Percentiles rank a stretch among this genome's conserved stretches.
Conservation (phyloP, 176 grass and related monocot species). For the Carex kokanica region DNA sequence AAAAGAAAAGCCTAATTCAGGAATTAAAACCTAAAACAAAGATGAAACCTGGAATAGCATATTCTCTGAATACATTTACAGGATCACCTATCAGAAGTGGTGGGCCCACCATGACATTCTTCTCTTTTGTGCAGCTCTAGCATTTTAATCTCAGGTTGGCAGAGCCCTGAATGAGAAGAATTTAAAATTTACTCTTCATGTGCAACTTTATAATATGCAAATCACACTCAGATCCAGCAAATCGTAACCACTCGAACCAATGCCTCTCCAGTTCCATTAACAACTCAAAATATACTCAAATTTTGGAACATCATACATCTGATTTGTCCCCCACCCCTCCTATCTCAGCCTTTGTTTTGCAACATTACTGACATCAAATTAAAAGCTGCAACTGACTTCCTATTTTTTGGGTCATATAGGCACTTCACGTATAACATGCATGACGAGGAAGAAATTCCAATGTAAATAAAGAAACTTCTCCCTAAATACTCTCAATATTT, state of each 20-base stretch:
- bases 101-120: slow-evolving; percentile 62
- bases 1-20: not conserved
- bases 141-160: slow-evolving; percentile 89
- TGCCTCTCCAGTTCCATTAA: not conserved
- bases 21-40: not conserved
- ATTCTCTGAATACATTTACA: not conserved
- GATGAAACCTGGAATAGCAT: not conserved
- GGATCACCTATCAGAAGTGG: slow-evolving; percentile 22
- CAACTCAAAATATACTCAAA: not conserved
- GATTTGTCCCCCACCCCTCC: not conserved
- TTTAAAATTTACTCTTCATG: slow-evolving; percentile 23
- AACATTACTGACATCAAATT: not conserved
- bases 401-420: not conserved
- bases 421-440: not conserved
- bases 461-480: not conserved
- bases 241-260: not conserved
- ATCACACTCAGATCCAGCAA: slow-evolving; percentile 12
- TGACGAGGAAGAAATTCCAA: not conserved
- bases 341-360: not conserved
- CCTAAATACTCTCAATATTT: not conserved
- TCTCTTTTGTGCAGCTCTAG: slow-evolving; percentile 78
- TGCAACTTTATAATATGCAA: not conserved
- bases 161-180: slow-evolving; percentile 57
- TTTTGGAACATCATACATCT: slow-evolving; percentile 1
- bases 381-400: not conserved